Evolutionary conservation across 352 stramenopile species (phyloP), one percentile per base, ranked within the genome.

Genomic region (Blastocystis sp.): DNA sequence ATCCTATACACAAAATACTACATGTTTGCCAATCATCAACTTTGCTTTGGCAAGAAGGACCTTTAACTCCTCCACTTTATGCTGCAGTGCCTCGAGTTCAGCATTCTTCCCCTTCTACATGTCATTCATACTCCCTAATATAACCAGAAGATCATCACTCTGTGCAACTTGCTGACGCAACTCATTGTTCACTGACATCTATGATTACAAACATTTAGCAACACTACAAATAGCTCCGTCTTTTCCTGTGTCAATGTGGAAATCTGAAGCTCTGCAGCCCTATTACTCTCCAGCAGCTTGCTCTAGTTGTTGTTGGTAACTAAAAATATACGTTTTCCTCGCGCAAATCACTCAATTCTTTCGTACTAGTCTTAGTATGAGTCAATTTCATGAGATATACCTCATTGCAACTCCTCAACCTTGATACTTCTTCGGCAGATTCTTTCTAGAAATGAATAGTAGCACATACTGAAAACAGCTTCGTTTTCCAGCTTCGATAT

Each of bases 11-110:
- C 0, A 9, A 47, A 29, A 50, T 34, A n/a, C 20, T 50, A 84
- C 73, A 15, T 66, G 37, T 55, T 68, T 64, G 26, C 62, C 34
- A 26, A 84, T 84, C 47, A 84, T 53, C 18, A 45, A 18, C 7
- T 84, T 66, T 18, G 47, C 47, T 37, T 84, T 84, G 0, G 13
- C 50, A 15, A 84, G 23, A 4, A 84, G n/a, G n/a, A 64, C 54
- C 53, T 84, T 84, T 13, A 84, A n/a, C 13, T 68, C 54, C 26
- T 66, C 13, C 39, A 84, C 34, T 39, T 84, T 23, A 39, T 84
- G 41, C 26, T 43, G 3, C 26, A 43, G 29, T 69, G 29, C 37
- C 7, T 61, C 50, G 8, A 64, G 26, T 39, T 61, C 39, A 47
- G 50, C 54, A 37, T 54, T n/a, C 45, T 63, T 80, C 26, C 45